Conservation (phyloP, 2,329 filamentous ascomycete species). For the Colletotrichum paranaense region DNA sequence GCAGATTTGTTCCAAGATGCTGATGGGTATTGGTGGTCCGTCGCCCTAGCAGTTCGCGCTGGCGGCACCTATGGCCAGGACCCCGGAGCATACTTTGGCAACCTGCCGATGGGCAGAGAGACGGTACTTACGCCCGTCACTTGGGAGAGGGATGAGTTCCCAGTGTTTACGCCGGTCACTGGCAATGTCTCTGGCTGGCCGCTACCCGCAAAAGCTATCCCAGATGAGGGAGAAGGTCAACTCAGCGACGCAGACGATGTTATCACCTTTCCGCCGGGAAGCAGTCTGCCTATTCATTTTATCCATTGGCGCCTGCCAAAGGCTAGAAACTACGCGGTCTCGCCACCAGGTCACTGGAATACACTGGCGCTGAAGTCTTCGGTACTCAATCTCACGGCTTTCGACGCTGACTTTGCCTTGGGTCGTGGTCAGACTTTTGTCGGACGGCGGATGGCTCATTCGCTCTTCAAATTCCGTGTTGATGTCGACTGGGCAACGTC, state of each 20-base stretch:
- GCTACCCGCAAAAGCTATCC: slow-evolving; percentile 47
- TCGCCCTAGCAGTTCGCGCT: slow-evolving; percentile 53
- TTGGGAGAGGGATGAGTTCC: slow-evolving; percentile 49
- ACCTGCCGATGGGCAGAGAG: slow-evolving; percentile 55
- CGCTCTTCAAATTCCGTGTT: slow-evolving; percentile 62
- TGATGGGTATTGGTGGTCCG: slow-evolving; percentile 52
- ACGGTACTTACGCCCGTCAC: slow-evolving; percentile 52
- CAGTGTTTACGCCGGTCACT: slow-evolving; percentile 41
- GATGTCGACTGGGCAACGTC: slow-evolving; percentile 52
- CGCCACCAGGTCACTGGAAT: slow-evolving; percentile 52
- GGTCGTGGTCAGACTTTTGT: slow-evolving; percentile 56
- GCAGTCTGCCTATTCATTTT: slow-evolving; percentile 63
- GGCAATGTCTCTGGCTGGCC: slow-evolving; percentile 49
- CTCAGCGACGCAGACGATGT: slow-evolving; percentile 55
- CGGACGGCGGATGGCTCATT: slow-evolving; percentile 64
- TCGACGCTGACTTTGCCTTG: slow-evolving; percentile 54
- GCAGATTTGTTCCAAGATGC: slow-evolving; percentile 66
- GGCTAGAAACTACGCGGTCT: slow-evolving; percentile 56
- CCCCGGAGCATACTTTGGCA: slow-evolving; percentile 45
- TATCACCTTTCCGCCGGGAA: slow-evolving; percentile 57
- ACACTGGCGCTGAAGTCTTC: slow-evolving; percentile 61
- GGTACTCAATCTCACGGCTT: slow-evolving; percentile 63
- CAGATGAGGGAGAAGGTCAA: slow-evolving; percentile 49
- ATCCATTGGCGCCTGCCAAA: slow-evolving; percentile 66
- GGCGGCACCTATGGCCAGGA: slow-evolving; percentile 42